Evolutionary conservation across 345 rosid genomes (phyloP).

Genomic region (Acer yangbiense): DNA sequence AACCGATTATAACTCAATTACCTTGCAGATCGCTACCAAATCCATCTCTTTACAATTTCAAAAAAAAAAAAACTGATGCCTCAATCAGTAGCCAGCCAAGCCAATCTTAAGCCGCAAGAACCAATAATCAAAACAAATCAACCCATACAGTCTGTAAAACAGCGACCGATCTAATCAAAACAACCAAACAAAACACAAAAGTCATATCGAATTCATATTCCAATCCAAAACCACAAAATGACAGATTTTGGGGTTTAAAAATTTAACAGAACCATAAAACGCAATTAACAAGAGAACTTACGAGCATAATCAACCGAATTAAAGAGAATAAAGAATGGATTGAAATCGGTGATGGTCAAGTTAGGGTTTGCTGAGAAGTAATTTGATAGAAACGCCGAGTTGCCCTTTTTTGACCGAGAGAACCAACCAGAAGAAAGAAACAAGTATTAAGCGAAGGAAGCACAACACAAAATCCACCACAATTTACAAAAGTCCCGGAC

Average conservation of each 20-base stretch:
- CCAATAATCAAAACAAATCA: slow-evolving; percentile 30
- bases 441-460: not conserved
- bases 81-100: slow-evolving; percentile 22
- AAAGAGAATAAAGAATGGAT: slow-evolving; percentile 18
- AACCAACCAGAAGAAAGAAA: slow-evolving; percentile 16
- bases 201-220: slow-evolving; percentile 22
- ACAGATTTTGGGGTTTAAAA: too few relatives aligned
- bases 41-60: slow-evolving; percentile 52
- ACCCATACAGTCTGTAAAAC: slow-evolving; percentile 29
- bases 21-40: slow-evolving; percentile 80
- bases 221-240: slow-evolving; percentile 19
- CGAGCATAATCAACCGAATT: slow-evolving; percentile 15
- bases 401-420: slow-evolving; percentile 35
- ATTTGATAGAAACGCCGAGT: slow-evolving; percentile 32
- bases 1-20: slow-evolving; percentile 23
- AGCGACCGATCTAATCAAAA: slow-evolving; percentile 47
- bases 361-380: slow-evolving; percentile 45
- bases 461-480: not conserved
- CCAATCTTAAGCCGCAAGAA: slow-evolving; percentile 26
- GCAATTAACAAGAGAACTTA: slow-evolving; percentile 15
- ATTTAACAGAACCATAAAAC: not conserved
- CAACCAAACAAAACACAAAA: slow-evolving; percentile 8
- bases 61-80: slow-evolving; percentile 22
- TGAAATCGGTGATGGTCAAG: not conserved
- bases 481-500: slow-evolving; percentile 56